Percentiles rank a stretch among this genome's conserved stretches.
phyloP scores from a whole-genome alignment of 2,329 filamentous ascomycete species.

The Pseudogymnoascus sp. region DNA sequence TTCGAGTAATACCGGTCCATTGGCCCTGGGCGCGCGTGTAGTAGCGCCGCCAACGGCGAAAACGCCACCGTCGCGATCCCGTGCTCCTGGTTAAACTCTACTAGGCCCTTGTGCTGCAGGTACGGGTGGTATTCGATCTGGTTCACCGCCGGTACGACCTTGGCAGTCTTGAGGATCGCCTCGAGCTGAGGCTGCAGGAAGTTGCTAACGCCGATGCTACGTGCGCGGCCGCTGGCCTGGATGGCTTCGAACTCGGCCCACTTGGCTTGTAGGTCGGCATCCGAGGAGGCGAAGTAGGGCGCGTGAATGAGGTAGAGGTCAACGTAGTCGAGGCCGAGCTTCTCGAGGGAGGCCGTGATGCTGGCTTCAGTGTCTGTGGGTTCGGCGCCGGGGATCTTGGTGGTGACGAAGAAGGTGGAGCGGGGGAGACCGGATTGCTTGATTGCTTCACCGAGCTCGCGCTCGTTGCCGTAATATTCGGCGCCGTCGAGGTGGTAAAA shows the following conservation, averaged over 20 bases:
- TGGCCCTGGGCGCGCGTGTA: constrained; percentile 42
- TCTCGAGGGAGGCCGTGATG: constrained; percentile 52
- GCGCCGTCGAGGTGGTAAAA: constrained; percentile 69
- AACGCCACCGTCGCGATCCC: constrained; percentile 50
- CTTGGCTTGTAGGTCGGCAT: constrained; percentile 45
- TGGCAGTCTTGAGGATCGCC: constrained; percentile 48
- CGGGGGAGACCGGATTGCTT: constrained; percentile 56
- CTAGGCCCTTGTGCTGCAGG: constrained; percentile 53
- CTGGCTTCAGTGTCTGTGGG: constrained; percentile 34
- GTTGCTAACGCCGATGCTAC: constrained; percentile 72
- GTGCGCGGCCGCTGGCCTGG: constrained; percentile 55
- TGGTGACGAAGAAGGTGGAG: constrained; percentile 60
- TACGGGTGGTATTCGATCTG: constrained; percentile 79
- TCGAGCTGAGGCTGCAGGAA: constrained; percentile 52
- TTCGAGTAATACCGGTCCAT: constrained; percentile 42
- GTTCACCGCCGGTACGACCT: constrained; percentile 59
- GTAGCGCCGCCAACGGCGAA: constrained; percentile 44
- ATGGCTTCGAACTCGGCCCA: constrained; percentile 59
- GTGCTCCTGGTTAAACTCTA: constrained; percentile 49
- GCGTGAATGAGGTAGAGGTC: constrained; percentile 61
- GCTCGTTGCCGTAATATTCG: constrained; percentile 59
- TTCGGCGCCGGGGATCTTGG: constrained; percentile 41
- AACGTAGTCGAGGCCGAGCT: constrained; percentile 61
- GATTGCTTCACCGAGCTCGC: constrained; percentile 64
- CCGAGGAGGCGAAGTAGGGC: constrained; percentile 42